Base-by-base conservation (phyloP, 2,329 filamentous ascomycete species). In the Pyrenophora teres region DNA sequence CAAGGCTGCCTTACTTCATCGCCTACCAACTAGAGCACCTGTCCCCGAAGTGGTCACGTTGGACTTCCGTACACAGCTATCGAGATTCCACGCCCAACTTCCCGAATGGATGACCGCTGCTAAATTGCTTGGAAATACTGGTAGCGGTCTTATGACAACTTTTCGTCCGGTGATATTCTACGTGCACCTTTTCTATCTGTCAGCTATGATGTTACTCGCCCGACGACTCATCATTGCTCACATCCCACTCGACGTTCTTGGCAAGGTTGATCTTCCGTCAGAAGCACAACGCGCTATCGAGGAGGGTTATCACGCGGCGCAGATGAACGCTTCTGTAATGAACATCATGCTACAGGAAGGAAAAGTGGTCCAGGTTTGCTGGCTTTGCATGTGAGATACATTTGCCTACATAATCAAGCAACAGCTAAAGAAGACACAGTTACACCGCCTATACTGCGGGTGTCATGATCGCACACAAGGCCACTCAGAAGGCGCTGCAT, bases 141-240 rank as follows among this genome's bases (percentile, higher is more conserved):
- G 32, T 6, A 31, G 15, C 4, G n/a, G 30, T 12, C 30, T 47
- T 8, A 45, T 27, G 25, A 30, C 23, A 3, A 42, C 45, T 1
- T 44, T 50, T 5, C 52, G 56, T 2, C 44, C 48, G 5, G 44
- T 50, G 4, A 58, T 62, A 5, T 57, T 60, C 37, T 60, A 63
- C 16, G 47, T 60, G 10, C 62, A 65, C 39, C 46, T 62, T 6
- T 62, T 65, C 40, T 63, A 60, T n/a, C 48, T 63, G 13, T 61
- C 58, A n/a, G 56, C 60, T 9, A 60, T 60, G 56, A 56, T 57
- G 45, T 43, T 62, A 4, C 50, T 65, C 1, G 54, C 57, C 25
- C 54, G 62, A 4, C 52, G 51, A 5, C 36, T 61, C 3, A 41
- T 62, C n/a, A 56, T 48, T 12, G 45, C 50, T n/a, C 42, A 56